Percentiles rank a stretch among this genome's conserved stretches.
These are phyloP conservation scores for Lycium barbarum DNA, from an alignment of 257 asterid genomes.

Conservation along the genomic window DNA sequence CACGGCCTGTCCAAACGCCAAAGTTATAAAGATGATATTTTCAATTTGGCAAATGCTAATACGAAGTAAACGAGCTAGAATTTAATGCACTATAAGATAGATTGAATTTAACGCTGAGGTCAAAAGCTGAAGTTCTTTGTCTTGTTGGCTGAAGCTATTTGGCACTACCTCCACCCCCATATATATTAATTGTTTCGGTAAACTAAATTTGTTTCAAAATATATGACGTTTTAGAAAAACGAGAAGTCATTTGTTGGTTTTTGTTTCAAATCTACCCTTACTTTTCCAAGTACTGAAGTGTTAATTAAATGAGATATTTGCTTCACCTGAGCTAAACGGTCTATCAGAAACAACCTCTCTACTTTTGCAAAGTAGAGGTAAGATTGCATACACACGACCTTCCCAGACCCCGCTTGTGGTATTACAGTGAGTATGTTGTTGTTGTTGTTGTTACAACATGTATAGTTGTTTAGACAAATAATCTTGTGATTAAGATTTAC, in stretches of 20 bases:
- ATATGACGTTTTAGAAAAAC: not conserved
- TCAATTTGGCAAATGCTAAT: too few species aligned
- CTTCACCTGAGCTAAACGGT: too few species aligned
- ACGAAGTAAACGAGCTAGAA: not conserved
- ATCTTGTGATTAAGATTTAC: too few species aligned
- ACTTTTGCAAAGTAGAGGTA: too few species aligned
- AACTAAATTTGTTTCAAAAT: not conserved
- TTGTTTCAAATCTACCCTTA: not conserved
- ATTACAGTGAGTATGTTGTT: too few species aligned
- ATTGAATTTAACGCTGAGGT: not conserved
- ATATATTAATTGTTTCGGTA: not conserved
- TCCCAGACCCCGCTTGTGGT: too few species aligned
- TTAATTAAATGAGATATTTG: not conserved
- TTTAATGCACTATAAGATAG: not conserved
- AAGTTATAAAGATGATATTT: too few species aligned
- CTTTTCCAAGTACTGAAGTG: not conserved
- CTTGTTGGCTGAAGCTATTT: not conserved
- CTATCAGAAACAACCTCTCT: too few species aligned
- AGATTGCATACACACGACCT: too few species aligned
- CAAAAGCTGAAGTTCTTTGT: not conserved
- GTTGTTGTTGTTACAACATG: too few species aligned
- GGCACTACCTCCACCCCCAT: not conserved
- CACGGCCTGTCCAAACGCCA: not conserved
- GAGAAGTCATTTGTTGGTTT: not conserved
- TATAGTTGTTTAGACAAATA: too few species aligned